These are phyloP conservation scores for Boletus sp. DNA, from an alignment of 768 basidiomycete genomes.

Conservation along the genomic window DNA sequence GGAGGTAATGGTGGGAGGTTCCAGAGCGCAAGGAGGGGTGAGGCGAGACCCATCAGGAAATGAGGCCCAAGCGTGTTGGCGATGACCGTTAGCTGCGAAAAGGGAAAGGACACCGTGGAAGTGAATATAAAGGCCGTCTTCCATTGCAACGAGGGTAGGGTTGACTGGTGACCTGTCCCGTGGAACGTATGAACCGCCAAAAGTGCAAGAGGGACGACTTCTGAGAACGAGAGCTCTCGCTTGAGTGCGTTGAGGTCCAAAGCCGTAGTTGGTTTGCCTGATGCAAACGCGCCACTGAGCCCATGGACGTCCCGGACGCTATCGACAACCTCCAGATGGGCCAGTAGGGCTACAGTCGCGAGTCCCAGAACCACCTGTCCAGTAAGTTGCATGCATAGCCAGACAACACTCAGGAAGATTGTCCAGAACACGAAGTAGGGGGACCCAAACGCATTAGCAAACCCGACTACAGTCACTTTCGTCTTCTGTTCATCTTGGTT, in stretches of 20 bases:
- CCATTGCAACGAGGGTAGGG: conserved; percentile 91
- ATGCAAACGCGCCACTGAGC: conserved; percentile 50
- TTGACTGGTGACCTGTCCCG: conserved; percentile 89
- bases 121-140: conserved; percentile 87
- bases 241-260: conserved; percentile 29
- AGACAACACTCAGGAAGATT: conserved; percentile 55
- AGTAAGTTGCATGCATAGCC: conserved; percentile 63
- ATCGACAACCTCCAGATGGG: conserved; percentile 78
- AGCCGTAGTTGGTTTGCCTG: conserved; percentile 44
- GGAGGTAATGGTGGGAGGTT: conserved; percentile 62
- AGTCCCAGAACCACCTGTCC: conserved; percentile 77
- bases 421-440: conserved; percentile 83
- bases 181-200: conserved; percentile 78
- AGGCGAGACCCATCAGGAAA: conserved; percentile 60
- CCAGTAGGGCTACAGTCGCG: conserved; percentile 60
- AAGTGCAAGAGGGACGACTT: conserved; percentile 70
- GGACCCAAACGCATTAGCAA: conserved; percentile 86
- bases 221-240: conserved; percentile 53
- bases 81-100: conserved; percentile 68
- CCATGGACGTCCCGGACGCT: conserved; percentile 68
- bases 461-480: conserved; percentile 69
- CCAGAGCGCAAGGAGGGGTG: conserved; percentile 78
- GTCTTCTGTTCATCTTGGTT: conserved; percentile 31
- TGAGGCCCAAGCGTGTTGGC: conserved; percentile 77
- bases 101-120: conserved; percentile 62